These are phyloP conservation scores for Vachellia collinsii DNA, from an alignment of 306 rosid genomes.

Conservation along the genomic window DNA sequence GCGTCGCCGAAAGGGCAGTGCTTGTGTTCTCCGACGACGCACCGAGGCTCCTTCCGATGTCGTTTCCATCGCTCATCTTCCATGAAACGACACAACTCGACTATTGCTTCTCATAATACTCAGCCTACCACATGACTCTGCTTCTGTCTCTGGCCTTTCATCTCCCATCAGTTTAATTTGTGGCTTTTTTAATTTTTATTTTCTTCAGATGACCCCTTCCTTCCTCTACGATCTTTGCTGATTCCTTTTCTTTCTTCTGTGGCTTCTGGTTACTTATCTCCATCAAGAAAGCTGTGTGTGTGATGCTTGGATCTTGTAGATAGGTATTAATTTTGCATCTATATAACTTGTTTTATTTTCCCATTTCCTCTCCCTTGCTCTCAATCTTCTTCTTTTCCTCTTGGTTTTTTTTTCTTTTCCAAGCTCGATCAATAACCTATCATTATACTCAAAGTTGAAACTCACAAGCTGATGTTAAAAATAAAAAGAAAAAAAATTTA, in stretches of 20 bases:
- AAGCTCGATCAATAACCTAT: too few species aligned
- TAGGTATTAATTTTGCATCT: background rate
- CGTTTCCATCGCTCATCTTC: constrained; percentile 62
- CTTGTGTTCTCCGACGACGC: constrained; percentile 88
- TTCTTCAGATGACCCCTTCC: background rate
- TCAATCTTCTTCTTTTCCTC: too few species aligned
- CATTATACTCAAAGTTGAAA: too few species aligned
- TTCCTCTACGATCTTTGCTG: background rate
- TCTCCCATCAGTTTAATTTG: background rate
- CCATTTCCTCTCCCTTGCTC: too few species aligned
- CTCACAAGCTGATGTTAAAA: too few species aligned
- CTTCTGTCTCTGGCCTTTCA: background rate
- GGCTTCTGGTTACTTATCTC: background rate
- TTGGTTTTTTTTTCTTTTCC: too few species aligned
- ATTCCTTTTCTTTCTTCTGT: background rate
- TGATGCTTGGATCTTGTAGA: background rate
- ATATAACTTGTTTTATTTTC: background rate
- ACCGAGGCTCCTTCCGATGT: constrained; percentile 87
- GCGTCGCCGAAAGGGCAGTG: constrained; percentile 64
- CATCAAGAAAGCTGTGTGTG: background rate
- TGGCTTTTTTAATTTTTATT: background rate
- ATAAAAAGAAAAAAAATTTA: too few species aligned
- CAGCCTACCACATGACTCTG: background rate
- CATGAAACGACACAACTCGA: constrained; percentile 1
- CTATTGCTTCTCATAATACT: background rate